Percentiles rank a stretch among this genome's conserved stretches.
These are phyloP conservation scores for Dendrobium huoshanense DNA, from an alignment of 106 monocot genomes.

Conservation along the genomic window DNA sequence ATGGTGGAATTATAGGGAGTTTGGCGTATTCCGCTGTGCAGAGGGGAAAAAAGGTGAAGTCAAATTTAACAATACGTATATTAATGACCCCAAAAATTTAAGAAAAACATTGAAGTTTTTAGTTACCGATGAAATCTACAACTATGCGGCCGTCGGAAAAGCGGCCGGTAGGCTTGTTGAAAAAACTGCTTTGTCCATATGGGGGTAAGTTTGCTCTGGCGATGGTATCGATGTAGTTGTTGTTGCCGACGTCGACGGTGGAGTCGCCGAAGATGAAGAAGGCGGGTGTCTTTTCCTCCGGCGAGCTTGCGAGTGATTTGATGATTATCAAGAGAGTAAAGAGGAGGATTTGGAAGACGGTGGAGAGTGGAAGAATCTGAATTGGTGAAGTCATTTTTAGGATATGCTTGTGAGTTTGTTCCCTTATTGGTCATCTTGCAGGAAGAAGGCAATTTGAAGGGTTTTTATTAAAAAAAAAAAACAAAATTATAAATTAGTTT, in stretches of 20 bases:
- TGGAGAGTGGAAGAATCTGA: neutral
- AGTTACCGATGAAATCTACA: constrained; percentile 21
- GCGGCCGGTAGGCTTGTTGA: constrained; percentile 11
- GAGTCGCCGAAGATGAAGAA: constrained; percentile 25
- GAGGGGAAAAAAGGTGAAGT: neutral
- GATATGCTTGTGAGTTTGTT: neutral
- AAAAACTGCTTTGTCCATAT: constrained; percentile 9
- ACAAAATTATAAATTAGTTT: too few relatives aligned
- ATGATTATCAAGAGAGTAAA: neutral
- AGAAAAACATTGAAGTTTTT: neutral
- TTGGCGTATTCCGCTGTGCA: constrained; percentile 22
- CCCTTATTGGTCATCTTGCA: neutral
- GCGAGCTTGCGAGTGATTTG: neutral
- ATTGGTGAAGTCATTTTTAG: constrained; percentile 3
- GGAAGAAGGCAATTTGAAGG: too few relatives aligned
- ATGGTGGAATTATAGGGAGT: constrained; percentile 25
- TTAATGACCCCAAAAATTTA: neutral
- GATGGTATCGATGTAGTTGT: constrained; percentile 20
- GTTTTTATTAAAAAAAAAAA: too few relatives aligned
- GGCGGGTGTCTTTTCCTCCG: neutral
- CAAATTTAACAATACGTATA: neutral
- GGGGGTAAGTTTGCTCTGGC: constrained; percentile 7
- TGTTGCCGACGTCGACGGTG: constrained; percentile 14
- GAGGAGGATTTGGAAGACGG: neutral
- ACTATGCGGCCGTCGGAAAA: constrained; percentile 17